These are phyloP conservation scores for Paraphaeosphaeria sporulosa DNA, from an alignment of 2,329 filamentous ascomycete genomes.

Conservation along the genomic window DNA sequence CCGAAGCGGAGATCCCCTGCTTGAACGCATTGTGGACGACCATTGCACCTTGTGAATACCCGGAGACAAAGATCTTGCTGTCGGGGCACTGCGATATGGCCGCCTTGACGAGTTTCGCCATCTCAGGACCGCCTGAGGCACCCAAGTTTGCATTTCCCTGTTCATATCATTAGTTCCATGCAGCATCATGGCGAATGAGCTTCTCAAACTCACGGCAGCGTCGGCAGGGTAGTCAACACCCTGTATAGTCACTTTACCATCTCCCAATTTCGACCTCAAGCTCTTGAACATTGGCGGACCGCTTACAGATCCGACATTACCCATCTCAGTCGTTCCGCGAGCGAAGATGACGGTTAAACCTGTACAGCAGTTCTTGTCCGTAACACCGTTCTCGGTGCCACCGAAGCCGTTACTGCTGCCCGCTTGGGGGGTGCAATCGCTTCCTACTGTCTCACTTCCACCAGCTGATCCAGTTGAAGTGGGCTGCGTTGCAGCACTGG, in stretches of 20 bases:
- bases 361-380: constrained; percentile 50
- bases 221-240: constrained; percentile 44
- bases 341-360: constrained; percentile 55
- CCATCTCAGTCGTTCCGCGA: constrained; percentile 51
- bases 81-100: constrained; percentile 39
- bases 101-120: constrained; percentile 33
- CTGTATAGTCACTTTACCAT: constrained; percentile 37
- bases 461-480: constrained; percentile 14
- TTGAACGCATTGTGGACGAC: constrained; percentile 42
- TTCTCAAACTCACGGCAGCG: constrained; percentile 30
- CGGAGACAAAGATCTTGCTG: constrained; percentile 43
- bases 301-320: constrained; percentile 53
- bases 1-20: constrained; percentile 29
- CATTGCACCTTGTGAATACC: constrained; percentile 45
- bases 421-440: constrained; percentile 32
- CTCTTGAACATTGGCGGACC: constrained; percentile 49
- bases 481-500: constrained; percentile 6
- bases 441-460: constrained; percentile 24
- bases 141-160: constrained; percentile 39
- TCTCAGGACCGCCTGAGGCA: constrained; percentile 33
- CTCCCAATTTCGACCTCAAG: constrained; percentile 36
- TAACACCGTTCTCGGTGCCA: constrained; percentile 51
- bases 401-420: constrained; percentile 23
- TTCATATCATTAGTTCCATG: constrained; percentile 9
- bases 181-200: background rate